Conservation (phyloP, 2,329 filamentous ascomycete species). For the Xylariaceae sp. region DNA sequence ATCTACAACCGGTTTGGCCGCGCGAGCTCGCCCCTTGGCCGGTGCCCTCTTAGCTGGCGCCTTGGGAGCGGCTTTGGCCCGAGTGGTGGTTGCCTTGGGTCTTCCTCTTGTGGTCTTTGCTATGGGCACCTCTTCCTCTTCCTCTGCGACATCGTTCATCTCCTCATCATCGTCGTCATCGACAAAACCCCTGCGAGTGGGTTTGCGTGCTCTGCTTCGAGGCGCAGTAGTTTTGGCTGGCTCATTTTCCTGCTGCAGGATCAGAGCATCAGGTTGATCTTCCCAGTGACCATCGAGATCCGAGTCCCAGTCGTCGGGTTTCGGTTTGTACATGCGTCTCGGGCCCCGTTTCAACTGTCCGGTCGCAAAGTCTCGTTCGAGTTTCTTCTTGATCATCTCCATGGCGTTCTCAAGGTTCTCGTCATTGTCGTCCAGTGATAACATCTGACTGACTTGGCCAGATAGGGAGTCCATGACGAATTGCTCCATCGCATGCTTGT, state of each 20-base stretch:
- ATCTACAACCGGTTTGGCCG: slow-evolving; percentile 34
- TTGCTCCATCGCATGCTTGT: slow-evolving; percentile 83
- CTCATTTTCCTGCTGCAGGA: slow-evolving; percentile 19
- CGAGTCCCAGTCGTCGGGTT: slow-evolving; percentile 79
- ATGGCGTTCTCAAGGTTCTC: slow-evolving; percentile 69
- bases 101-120: slow-evolving; percentile 25
- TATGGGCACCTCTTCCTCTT: slow-evolving; percentile 46
- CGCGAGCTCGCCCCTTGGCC: slow-evolving; percentile 40
- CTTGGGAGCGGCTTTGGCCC: slow-evolving; percentile 35
- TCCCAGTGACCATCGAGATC: slow-evolving; percentile 85
- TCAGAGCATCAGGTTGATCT: slow-evolving; percentile 64
- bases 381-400: slow-evolving; percentile 62
- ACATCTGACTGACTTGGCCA: slow-evolving; percentile 64
- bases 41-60: slow-evolving; percentile 42
- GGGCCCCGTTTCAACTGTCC: slow-evolving; percentile 53
- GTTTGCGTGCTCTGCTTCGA: slow-evolving; percentile 34
- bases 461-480: slow-evolving; percentile 70
- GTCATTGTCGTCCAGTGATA: slow-evolving; percentile 60
- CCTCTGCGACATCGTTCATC: slow-evolving; percentile 41
- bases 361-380: slow-evolving; percentile 65
- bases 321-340: slow-evolving; percentile 61
- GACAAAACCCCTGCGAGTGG: slow-evolving; percentile 29
- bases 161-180: slow-evolving; percentile 49
- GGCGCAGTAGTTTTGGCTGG: slow-evolving; percentile 19
- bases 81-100: slow-evolving; percentile 34